Base-by-base conservation (phyloP, 1,284 basidiomycete species). In the Anthracocystis setariae region DNA sequence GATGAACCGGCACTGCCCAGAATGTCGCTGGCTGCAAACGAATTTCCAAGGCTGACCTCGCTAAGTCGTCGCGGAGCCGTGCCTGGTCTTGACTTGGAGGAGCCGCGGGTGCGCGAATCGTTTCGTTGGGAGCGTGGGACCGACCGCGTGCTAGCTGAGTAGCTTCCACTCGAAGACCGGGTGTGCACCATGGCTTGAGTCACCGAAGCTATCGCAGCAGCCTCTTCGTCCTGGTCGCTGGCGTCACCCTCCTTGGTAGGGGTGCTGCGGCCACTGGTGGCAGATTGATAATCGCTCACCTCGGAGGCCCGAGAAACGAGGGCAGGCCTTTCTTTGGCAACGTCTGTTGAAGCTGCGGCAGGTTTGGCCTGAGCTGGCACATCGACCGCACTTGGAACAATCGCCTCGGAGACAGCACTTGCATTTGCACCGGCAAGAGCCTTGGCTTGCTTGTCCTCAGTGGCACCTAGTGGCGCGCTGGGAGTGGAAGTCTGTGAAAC, bases 11-110 rank as follows among this genome's bases (percentile, higher is more conserved):
- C 43, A 29, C 64, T 48, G 17, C 60, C 49, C 15, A 77, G n/a
- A 39, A 79, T 73, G 35, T 56, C 64, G 48, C 73, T 78, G 40
- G 71, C 57, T 9, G 69, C 73, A 39, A 79, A 78, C 12, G 78
- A 69, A 5, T 63, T 73, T 44, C 76, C 78, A 20, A 79, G 56
- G 27, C 73, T 75, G 48, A 78, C 37, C 33, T 78, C 76, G 43
- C 73, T 75, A 37, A 78, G 60, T 9, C 74, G 59, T 17, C 74
- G 62, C 27, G 53, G 67, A 5, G 62, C 37, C 15, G 74, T 78
- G 21, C 38, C 42, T 3, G 77, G 73, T 27, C 68, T 48, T 8
- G 69, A 62, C 32, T 64, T 48, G 5, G 69, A 62, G 8, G 71
- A 53, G 32, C 65, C 58, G 35, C 66, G 66, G 5, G 58, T 24